Evolutionary conservation across 2,329 filamentous ascomycete species (phyloP).

Genomic region (Ceratocystis colombiana): DNA sequence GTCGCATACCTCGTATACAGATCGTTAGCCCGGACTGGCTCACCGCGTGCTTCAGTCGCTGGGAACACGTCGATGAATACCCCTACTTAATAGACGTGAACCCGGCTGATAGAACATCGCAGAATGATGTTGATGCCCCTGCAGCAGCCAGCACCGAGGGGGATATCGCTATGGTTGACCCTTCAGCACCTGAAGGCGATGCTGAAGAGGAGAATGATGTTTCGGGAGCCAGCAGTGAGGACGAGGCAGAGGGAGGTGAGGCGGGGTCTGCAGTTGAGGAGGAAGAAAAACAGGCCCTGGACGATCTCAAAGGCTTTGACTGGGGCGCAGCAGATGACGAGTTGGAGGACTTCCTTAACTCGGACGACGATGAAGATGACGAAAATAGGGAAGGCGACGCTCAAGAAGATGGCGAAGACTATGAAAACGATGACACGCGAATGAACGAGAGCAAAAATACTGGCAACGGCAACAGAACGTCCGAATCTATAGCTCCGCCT

Average conservation of each 20-base stretch:
- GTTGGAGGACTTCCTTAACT: constrained; percentile 60
- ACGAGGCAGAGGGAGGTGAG: constrained; percentile 31
- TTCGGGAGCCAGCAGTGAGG: constrained; percentile 1
- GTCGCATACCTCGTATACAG: constrained; percentile 67
- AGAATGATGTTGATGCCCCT: constrained; percentile 27
- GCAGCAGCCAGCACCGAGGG: constrained; percentile 30
- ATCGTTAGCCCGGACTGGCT: constrained; percentile 93
- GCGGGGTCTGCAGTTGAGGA: constrained; percentile 34
- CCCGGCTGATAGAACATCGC: constrained; percentile 47
- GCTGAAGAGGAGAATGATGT: constrained; percentile 31
- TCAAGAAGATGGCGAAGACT: constrained; percentile 26
- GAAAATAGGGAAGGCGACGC: constrained; percentile 24
- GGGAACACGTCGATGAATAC: constrained; percentile 67
- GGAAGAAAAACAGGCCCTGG: constrained; percentile 42
- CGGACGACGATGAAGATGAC: constrained; percentile 35
- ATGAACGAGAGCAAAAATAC: not conserved
- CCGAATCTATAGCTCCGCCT: not conserved
- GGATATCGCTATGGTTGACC: constrained; percentile 28
- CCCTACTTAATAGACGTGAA: constrained; percentile 70
- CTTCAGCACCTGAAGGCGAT: constrained; percentile 30
- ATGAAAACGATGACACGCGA: constrained; percentile 27
- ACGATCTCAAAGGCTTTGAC: constrained; percentile 49
- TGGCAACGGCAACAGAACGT: constrained; percentile 19
- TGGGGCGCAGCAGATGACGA: constrained; percentile 60
- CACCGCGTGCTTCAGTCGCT: constrained; percentile 70